These are phyloP conservation scores for Barnettozyma hawaiiensis DNA, from an alignment of 1,139 yeast genomes.

Conservation along the genomic window DNA sequence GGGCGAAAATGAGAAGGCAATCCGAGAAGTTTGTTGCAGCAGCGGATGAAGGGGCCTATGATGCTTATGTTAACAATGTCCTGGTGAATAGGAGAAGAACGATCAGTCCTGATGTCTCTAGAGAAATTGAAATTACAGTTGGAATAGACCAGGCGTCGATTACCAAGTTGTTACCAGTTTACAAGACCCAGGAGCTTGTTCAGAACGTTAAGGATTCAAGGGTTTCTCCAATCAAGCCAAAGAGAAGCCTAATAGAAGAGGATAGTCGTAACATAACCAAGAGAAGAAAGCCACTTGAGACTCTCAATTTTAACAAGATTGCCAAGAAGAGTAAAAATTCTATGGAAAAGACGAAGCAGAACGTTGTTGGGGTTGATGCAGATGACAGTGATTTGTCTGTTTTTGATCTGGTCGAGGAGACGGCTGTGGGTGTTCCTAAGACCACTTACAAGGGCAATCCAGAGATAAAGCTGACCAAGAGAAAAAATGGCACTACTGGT, in stretches of 20 bases:
- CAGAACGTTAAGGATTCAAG: slow-evolving; percentile 1
- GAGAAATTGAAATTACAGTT: background rate
- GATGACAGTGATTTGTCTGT: slow-evolving; percentile 23
- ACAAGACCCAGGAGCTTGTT: slow-evolving; percentile 1
- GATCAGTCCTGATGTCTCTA: slow-evolving; percentile 3
- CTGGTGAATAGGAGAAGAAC: slow-evolving; percentile 8
- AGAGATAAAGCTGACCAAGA: slow-evolving; percentile 18
- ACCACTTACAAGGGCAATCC: slow-evolving; percentile 23
- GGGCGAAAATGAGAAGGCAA: slow-evolving; percentile 67
- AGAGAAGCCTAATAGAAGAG: slow-evolving; percentile 15
- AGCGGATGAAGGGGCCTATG: slow-evolving; percentile 16
- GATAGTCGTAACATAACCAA: slow-evolving; percentile 24
- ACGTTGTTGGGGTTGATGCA: background rate
- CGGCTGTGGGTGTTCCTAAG: slow-evolving; percentile 25
- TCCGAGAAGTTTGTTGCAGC: slow-evolving; percentile 59
- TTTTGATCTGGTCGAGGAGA: slow-evolving; percentile 26
- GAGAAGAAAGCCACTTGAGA: slow-evolving; percentile 23
- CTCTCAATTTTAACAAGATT: slow-evolving; percentile 14
- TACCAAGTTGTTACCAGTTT: background rate
- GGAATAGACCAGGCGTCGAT: background rate
- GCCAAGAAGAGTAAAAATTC: slow-evolving; percentile 9
- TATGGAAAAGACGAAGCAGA: slow-evolving; percentile 4
- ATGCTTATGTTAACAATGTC: slow-evolving; percentile 5
- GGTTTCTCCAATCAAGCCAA: slow-evolving; percentile 5
- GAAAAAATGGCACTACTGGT: slow-evolving; percentile 8